These are phyloP conservation scores for Plasmopara viticola DNA, from an alignment of 352 stramenopile species.

Conservation along the genomic window DNA sequence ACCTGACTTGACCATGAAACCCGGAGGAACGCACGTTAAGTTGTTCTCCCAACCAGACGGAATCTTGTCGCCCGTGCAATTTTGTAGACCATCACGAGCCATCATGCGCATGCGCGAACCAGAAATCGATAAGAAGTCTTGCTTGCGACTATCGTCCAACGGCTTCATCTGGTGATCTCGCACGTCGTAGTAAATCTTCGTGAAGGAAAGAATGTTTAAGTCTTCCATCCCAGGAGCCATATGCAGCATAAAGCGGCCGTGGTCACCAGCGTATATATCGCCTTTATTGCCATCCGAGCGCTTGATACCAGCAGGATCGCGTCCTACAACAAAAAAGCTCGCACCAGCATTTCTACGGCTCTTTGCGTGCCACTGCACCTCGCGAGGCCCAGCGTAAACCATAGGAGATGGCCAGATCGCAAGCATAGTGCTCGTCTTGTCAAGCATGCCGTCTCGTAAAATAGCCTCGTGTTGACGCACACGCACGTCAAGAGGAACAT, in stretches of 20 bases:
- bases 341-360: conserved; percentile 93
- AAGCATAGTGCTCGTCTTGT: conserved; percentile 95
- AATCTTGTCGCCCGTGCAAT: conserved; percentile 78
- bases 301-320: conserved; percentile 97
- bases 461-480: conserved; percentile 96
- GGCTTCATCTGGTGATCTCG: conserved; percentile 97
- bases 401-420: conserved; percentile 98
- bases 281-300: conserved; percentile 91
- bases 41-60: conserved; percentile 65
- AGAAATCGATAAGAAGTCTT: conserved; percentile 98
- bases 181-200: conserved; percentile 97
- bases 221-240: conserved; percentile 93
- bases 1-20: conserved; percentile 97
- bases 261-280: conserved; percentile 95
- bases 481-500: conserved; percentile 96
- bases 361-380: conserved; percentile 98
- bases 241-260: conserved; percentile 95
- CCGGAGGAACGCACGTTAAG: conserved; percentile 92
- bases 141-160: conserved; percentile 84
- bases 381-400: conserved; percentile 97
- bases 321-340: conserved; percentile 96
- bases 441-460: conserved; percentile 90
- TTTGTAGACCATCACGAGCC: conserved; percentile 90
- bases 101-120: conserved; percentile 96
- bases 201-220: conserved; percentile 93